Evolutionary conservation across 2,329 filamentous ascomycete genomes (phyloP).

Genomic region (Aspergillus puulaauensis): DNA sequence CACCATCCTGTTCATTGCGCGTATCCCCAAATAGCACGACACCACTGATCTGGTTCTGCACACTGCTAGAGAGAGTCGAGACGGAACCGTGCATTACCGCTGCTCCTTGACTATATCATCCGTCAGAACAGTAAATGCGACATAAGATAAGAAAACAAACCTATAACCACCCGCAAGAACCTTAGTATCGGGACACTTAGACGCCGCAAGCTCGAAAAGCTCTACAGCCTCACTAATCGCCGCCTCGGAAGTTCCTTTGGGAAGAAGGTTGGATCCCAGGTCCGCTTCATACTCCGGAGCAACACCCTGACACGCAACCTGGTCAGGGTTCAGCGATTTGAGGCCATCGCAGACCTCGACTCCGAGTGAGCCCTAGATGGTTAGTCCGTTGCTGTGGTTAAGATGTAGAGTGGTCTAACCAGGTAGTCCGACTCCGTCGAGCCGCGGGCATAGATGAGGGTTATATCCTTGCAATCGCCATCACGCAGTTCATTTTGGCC

Average conservation of each 20-base stretch:
- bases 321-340: conserved; percentile 12
- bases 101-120: conserved; percentile 35
- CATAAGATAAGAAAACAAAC: neutral
- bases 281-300: conserved; percentile 42
- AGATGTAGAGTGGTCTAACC: conserved; percentile 25
- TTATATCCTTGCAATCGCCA: conserved; percentile 42
- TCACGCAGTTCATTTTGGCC: conserved; percentile 39
- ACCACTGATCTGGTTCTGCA: conserved; percentile 35
- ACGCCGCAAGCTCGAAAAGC: conserved; percentile 42
- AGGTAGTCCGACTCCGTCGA: conserved; percentile 52
- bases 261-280: conserved; percentile 38
- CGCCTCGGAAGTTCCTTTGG: conserved; percentile 34
- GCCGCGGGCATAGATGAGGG: conserved; percentile 52
- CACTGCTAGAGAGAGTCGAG: conserved; percentile 28
- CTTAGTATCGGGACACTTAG: conserved; percentile 47
- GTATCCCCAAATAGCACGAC: conserved; percentile 47
- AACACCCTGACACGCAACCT: conserved; percentile 45
- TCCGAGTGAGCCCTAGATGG: conserved; percentile 29
- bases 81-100: conserved; percentile 46
- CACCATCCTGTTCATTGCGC: conserved; percentile 39
- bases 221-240: conserved; percentile 43
- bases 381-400: neutral
- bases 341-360: conserved; percentile 31
- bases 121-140: neutral
- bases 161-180: conserved; percentile 47